These are phyloP conservation scores for Cladorrhinum sp. DNA, from an alignment of 2,329 filamentous ascomycete species.

Conservation along the genomic window DNA sequence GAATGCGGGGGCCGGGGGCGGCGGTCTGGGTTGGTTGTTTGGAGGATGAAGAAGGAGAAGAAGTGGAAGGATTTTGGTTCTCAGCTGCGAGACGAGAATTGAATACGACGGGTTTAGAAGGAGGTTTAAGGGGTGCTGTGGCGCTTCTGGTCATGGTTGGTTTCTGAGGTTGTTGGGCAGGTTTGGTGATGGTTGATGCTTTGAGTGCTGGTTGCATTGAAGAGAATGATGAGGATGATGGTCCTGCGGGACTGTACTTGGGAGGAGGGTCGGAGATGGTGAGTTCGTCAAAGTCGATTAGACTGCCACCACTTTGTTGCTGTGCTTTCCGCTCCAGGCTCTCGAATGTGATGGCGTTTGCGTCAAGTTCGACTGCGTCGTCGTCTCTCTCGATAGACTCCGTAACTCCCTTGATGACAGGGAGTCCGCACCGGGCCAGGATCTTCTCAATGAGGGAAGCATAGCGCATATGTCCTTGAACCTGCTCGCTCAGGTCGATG, in stretches of 20 bases:
- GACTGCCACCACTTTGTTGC: conserved; percentile 24
- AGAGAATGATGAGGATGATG: neutral
- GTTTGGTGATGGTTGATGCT: neutral
- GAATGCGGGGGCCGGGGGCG: neutral
- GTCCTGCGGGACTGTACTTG: neutral
- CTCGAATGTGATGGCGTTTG: conserved; percentile 21
- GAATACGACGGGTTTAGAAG: neutral
- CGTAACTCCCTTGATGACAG: conserved; percentile 42
- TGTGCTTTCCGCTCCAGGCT: conserved; percentile 30
- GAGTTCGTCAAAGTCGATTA: conserved; percentile 45
- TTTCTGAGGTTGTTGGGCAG: neutral
- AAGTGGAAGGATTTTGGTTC: neutral
- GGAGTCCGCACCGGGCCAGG: conserved; percentile 49
- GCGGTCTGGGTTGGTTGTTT: no score
- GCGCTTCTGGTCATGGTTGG: neutral
- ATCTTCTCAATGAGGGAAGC: conserved; percentile 48
- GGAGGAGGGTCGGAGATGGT: conserved; percentile 5
- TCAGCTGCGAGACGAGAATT: neutral
- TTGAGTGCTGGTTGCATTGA: neutral
- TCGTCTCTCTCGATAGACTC: conserved; percentile 50
- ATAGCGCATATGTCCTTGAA: conserved; percentile 41
- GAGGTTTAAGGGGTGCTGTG: neutral
- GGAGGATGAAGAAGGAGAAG: no score
- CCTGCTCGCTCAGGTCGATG: conserved; percentile 50
- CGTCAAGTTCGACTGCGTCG: conserved; percentile 9